Evolutionary conservation across 1,284 basidiomycete genomes (phyloP).

Genomic region (Heterobasidion occidentale): DNA sequence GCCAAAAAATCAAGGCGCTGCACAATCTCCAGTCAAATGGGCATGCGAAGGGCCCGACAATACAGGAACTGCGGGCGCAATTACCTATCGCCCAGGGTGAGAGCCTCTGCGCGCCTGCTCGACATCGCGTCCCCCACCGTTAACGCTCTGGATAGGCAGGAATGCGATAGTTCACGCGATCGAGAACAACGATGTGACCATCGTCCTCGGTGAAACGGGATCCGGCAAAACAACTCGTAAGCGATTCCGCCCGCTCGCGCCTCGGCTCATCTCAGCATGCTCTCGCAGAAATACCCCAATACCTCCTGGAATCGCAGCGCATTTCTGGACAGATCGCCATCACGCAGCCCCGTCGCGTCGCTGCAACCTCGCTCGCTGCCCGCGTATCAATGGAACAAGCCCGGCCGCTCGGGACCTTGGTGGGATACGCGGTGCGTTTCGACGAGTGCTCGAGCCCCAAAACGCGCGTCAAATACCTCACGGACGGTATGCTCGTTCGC

Average conservation of each 20-base stretch:
- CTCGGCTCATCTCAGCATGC: not conserved
- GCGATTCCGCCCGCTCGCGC: conserved; percentile 16
- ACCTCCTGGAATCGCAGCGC: conserved; percentile 69
- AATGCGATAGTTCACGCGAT: conserved; percentile 73
- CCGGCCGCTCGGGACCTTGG: conserved; percentile 57
- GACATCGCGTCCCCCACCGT: not conserved
- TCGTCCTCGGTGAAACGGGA: conserved; percentile 94
- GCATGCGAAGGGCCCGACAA: conserved; percentile 1
- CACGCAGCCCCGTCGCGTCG: conserved; percentile 92
- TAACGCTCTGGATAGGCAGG: conserved; percentile 41
- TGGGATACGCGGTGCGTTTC: conserved; percentile 96
- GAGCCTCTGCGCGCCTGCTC: conserved; percentile 9
- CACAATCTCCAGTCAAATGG: not conserved
- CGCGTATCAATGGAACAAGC: conserved; percentile 87
- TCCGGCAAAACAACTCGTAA: conserved; percentile 96
- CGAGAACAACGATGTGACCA: conserved; percentile 76
- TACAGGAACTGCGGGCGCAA: conserved; percentile 58
- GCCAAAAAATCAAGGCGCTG: conserved; percentile 2
- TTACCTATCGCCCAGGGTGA: conserved; percentile 76
- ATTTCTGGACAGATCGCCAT: conserved; percentile 64
- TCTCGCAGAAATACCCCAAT: conserved; percentile 78
- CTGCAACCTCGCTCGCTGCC: conserved; percentile 86
- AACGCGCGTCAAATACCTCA: conserved; percentile 91
- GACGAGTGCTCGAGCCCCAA: conserved; percentile 69
- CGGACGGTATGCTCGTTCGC: conserved; percentile 94